These are phyloP conservation scores for Trichophyton verrucosum DNA, from an alignment of 2,329 filamentous ascomycete genomes.

Conservation along the genomic window DNA sequence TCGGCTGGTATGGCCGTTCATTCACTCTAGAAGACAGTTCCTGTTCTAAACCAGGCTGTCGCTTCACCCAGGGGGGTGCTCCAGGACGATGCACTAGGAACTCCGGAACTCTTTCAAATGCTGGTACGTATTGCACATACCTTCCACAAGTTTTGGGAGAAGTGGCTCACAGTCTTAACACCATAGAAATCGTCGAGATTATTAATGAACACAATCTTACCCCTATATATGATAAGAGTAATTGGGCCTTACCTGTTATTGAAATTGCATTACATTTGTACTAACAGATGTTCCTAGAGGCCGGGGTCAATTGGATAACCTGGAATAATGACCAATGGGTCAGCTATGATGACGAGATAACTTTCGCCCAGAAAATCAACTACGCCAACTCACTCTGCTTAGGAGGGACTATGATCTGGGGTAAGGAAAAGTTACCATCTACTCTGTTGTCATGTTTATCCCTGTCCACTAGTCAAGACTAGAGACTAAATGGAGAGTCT, in stretches of 20 bases:
- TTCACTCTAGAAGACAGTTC: conserved; percentile 18
- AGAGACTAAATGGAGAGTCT: background rate
- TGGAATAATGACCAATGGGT: conserved; percentile 22
- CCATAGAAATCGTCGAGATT: conserved; percentile 20
- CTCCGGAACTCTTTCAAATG: background rate
- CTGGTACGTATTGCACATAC: background rate
- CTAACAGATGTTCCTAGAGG: background rate
- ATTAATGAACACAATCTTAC: background rate
- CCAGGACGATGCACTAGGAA: conserved; percentile 20
- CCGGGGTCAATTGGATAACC: conserved; percentile 16
- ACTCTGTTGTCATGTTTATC: background rate
- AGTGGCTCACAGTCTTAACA: conserved; percentile 23
- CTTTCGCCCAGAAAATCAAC: conserved; percentile 23
- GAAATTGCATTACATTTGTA: background rate
- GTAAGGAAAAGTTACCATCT: background rate
- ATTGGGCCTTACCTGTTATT: conserved; percentile 10
- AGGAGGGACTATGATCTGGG: conserved; percentile 16
- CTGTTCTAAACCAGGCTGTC: conserved; percentile 15
- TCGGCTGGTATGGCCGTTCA: conserved; percentile 38
- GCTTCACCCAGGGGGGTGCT: conserved; percentile 15
- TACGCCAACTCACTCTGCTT: conserved; percentile 23
- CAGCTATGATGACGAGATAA: conserved; percentile 24
- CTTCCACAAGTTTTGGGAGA: conserved; percentile 1
- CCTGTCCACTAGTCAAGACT: background rate
- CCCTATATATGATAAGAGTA: conserved; percentile 16